phyloP scores from a whole-genome alignment of 148 eudicot species.

The Fagopyrum homotropicum region DNA sequence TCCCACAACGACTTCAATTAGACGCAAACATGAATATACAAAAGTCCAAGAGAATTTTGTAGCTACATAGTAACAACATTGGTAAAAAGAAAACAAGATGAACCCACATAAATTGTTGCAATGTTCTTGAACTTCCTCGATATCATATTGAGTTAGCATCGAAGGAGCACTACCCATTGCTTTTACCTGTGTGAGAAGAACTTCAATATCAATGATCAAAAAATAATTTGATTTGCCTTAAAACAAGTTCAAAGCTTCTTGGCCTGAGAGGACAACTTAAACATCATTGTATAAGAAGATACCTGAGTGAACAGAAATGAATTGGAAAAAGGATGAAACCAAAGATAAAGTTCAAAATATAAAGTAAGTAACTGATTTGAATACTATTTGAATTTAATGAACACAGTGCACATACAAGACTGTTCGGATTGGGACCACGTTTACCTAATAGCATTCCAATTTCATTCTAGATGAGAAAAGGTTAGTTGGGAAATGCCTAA shows the following conservation, averaged over 20 bases:
- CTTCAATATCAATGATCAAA: background rate
- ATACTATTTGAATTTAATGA: background rate
- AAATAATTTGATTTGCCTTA: background rate
- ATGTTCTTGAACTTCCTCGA: constrained; percentile 90
- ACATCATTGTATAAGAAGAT: background rate
- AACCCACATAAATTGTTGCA: constrained; percentile 59
- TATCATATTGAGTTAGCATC: constrained; percentile 90
- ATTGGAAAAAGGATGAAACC: background rate
- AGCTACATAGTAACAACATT: background rate
- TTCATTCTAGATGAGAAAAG: background rate
- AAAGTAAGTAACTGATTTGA: background rate
- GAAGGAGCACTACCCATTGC: constrained; percentile 83
- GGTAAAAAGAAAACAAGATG: background rate
- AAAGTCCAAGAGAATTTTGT: background rate
- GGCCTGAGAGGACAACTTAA: background rate
- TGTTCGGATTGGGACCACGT: background rate
- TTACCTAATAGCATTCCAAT: background rate
- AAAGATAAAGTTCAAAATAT: background rate
- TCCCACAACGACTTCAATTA: constrained; percentile 4
- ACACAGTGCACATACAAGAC: background rate
- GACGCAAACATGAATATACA: background rate
- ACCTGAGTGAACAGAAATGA: background rate
- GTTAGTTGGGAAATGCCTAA: background rate
- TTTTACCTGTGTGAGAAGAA: background rate
- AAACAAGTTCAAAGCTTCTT: background rate